Base-by-base conservation (phyloP, 2,329 filamentous ascomycete species). In the Cryphonectria nitschkei region DNA sequence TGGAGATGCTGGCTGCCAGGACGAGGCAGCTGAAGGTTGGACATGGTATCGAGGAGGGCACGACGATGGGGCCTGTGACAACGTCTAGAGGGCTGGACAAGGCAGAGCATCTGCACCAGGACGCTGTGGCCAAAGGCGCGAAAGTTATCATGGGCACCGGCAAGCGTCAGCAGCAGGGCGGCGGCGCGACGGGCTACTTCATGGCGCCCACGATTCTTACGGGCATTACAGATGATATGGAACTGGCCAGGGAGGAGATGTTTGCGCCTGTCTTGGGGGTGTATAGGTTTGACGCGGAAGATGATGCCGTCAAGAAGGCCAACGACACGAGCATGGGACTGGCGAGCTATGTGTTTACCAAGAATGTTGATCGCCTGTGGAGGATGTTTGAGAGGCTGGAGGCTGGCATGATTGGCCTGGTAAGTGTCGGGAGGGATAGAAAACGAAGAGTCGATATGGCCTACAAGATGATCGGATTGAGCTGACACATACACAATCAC, bases 181-280 rank as follows among this genome's bases (percentile, higher is more conserved):
- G 9, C 37, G 19, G 87, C 90, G 54, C 82, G 1, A 90, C 90
- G 2, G 79, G 83, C 7, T 92, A 92, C 79, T 93, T 93, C 82
- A 93, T 89, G 80, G 84, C 91, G 74, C 90, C 90, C 0, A 93
- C 92, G 0, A 88, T 94, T 39, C 85, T 94, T 70, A 86, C 88
- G 32, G 89, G 89, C 22, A 74, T 76, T 3, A 75, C 75, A 11
- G 68, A 74, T 1, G 74, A 78, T 9, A 75, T 76, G 71, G 68
- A 62, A 13, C 32, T 76, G 2, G 67, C 72, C 6, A 29, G 52
- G 4, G 75, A 76, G 5, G 76, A 77, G 61, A 71, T 71, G 32
- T 77, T 76, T 66, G 74, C 72, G 2, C 75, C 75, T 1, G 58
- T 75, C 4, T 67, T 74, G 8, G 64, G 68, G 13, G 64, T 75